Evolutionary conservation across 768 basidiomycete genomes (phyloP).

Genomic region (Lentinula raphanica): DNA sequence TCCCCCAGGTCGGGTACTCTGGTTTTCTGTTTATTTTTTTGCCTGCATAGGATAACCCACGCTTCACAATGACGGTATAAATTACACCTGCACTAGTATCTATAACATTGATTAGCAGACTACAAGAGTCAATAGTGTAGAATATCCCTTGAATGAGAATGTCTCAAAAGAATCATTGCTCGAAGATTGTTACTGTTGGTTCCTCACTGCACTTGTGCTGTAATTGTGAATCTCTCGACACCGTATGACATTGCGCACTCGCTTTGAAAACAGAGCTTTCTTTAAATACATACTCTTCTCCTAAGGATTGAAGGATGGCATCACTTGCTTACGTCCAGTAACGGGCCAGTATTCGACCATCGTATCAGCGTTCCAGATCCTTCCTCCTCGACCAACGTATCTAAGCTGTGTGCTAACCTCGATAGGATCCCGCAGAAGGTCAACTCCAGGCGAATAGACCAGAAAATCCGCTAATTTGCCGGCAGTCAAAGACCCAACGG

Average conservation of each 20-base stretch:
- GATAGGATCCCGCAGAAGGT: slow-evolving; percentile 53
- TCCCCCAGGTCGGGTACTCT: neutral
- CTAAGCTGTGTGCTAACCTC: slow-evolving; percentile 43
- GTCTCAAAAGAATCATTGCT: neutral
- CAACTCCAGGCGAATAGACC: slow-evolving; percentile 54
- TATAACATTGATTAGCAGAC: neutral
- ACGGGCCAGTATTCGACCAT: slow-evolving; percentile 72
- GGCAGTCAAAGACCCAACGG: slow-evolving; percentile 55
- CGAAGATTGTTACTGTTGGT: neutral
- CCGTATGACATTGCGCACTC: neutral
- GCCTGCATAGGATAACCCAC: neutral
- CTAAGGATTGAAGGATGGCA: slow-evolving; percentile 50
- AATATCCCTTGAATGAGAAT: neutral
- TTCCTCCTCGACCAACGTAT: slow-evolving; percentile 59
- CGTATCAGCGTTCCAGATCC: slow-evolving; percentile 60
- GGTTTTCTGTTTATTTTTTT: neutral
- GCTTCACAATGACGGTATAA: neutral
- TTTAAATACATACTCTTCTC: no score
- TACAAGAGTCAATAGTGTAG: slow-evolving; percentile 4
- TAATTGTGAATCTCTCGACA: neutral
- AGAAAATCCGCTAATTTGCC: slow-evolving; percentile 73
- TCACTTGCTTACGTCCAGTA: slow-evolving; percentile 44
- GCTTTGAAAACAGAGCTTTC: no score
- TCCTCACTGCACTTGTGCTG: no score
- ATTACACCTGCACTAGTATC: neutral